Evolutionary conservation across 73 alveolate genomes (phyloP).

Genomic region (Tetrahymena elliotti): DNA sequence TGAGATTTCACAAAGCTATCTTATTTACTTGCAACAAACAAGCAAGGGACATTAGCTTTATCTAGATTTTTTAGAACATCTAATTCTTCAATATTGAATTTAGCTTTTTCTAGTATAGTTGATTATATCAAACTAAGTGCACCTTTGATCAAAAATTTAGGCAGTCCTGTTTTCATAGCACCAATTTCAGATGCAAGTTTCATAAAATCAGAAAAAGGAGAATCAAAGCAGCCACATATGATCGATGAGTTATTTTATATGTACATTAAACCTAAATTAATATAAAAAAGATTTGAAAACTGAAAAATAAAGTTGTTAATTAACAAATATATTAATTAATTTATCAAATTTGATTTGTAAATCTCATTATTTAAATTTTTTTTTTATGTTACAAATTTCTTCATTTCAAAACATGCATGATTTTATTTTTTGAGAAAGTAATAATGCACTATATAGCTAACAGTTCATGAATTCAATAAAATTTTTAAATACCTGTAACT

Average conservation of each 20-base stretch:
- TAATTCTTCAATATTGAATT: not conserved
- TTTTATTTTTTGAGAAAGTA: no score
- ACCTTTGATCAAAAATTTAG: not conserved
- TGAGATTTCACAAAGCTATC: not conserved
- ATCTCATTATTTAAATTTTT: not conserved
- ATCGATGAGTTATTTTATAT: not conserved
- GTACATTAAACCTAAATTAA: not conserved
- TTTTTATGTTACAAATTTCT: not conserved
- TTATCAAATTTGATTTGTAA: not conserved
- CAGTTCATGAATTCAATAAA: not conserved
- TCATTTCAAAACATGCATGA: no score
- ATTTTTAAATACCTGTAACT: constrained; percentile 50
- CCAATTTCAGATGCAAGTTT: not conserved
- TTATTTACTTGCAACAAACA: not conserved
- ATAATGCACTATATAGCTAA: no score
- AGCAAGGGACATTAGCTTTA: not conserved
- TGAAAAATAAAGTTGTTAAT: not conserved
- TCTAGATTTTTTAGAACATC: not conserved
- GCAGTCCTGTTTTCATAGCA: not conserved
- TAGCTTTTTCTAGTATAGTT: not conserved
- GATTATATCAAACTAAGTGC: not conserved
- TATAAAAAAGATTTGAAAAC: not conserved
- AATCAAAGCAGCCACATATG: not conserved
- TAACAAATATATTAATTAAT: not conserved
- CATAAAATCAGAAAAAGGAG: not conserved